phyloP scores from a whole-genome alignment of 345 rosid genomes.

The Syzygium jambos region DNA sequence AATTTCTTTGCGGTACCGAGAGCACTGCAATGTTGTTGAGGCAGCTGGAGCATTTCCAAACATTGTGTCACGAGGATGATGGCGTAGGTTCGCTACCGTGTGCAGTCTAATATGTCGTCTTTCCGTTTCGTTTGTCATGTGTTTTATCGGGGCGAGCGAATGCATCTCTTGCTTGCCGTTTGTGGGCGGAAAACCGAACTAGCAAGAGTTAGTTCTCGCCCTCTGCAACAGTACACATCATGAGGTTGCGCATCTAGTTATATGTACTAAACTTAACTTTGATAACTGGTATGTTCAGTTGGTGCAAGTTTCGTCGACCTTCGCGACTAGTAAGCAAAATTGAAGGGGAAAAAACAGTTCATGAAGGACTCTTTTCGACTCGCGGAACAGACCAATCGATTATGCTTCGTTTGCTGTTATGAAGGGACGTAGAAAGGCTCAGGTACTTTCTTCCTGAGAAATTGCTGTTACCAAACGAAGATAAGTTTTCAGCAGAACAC shows the following conservation, averaged over 20 bases:
- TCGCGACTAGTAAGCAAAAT: neutral
- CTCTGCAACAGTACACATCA: neutral
- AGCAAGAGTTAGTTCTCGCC: neutral
- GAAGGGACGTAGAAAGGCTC: neutral
- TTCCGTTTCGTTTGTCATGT: neutral
- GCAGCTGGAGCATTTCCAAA: neutral
- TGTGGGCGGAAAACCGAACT: neutral
- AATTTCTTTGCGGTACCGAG: neutral
- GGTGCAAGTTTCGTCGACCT: neutral
- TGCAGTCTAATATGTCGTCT: neutral
- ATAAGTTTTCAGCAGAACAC: neutral
- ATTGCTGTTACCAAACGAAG: neutral
- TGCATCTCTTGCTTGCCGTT: neutral
- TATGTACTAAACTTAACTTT: neutral
- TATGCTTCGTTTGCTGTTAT: neutral
- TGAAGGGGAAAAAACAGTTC: neutral
- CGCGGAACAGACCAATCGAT: neutral
- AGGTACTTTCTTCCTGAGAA: neutral
- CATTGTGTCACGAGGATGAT: neutral
- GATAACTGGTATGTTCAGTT: neutral
- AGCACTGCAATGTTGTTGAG: neutral
- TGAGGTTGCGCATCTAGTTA: neutral
- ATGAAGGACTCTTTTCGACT: neutral
- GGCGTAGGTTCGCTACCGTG: neutral
- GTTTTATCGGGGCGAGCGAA: neutral